Evolutionary conservation across 2,329 filamentous ascomycete genomes (phyloP).

Genomic region (Colletotrichum magnum): DNA sequence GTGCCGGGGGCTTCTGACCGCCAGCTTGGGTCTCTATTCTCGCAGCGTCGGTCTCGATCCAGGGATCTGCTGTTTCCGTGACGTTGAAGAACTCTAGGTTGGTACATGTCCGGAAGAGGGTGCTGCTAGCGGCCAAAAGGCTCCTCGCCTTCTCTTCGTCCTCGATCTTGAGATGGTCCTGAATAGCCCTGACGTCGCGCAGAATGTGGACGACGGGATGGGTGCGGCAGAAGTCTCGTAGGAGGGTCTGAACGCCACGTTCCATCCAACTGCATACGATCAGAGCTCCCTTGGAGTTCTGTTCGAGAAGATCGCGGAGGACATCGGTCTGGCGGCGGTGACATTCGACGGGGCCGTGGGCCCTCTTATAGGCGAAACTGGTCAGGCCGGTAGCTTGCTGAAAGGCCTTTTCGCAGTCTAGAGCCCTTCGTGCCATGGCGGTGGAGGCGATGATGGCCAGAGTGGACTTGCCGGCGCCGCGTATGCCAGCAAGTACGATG

Average conservation of each 20-base stretch:
- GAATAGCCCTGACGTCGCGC: conserved; percentile 75
- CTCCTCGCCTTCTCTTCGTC: conserved; percentile 69
- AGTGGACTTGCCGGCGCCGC: conserved; percentile 82
- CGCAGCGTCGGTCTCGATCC: conserved; percentile 33
- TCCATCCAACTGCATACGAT: conserved; percentile 83
- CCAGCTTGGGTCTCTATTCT: conserved; percentile 40
- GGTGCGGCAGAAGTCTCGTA: conserved; percentile 73
- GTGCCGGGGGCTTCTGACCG: conserved; percentile 61
- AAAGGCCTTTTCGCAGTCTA: conserved; percentile 80
- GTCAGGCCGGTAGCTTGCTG: conserved; percentile 74
- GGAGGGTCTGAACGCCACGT: conserved; percentile 69
- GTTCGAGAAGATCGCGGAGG: conserved; percentile 70
- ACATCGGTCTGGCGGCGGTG: conserved; percentile 74
- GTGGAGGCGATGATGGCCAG: conserved; percentile 82
- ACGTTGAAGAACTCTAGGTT: conserved; percentile 85
- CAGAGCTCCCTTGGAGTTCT: conserved; percentile 73
- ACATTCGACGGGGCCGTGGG: conserved; percentile 73
- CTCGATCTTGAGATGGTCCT: conserved; percentile 71
- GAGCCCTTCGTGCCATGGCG: conserved; percentile 75
- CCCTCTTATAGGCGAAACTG: conserved; percentile 73
- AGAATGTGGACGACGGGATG: conserved; percentile 81
- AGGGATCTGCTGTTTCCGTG: conserved; percentile 62
- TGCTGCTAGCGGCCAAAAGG: conserved; percentile 69
- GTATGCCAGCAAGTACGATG: conserved; percentile 80
- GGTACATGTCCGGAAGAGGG: conserved; percentile 75